Percentiles rank a stretch among this genome's conserved stretches.
These are phyloP conservation scores for Solanum piurae DNA, from an alignment of 257 asterid species.

Conservation along the genomic window DNA sequence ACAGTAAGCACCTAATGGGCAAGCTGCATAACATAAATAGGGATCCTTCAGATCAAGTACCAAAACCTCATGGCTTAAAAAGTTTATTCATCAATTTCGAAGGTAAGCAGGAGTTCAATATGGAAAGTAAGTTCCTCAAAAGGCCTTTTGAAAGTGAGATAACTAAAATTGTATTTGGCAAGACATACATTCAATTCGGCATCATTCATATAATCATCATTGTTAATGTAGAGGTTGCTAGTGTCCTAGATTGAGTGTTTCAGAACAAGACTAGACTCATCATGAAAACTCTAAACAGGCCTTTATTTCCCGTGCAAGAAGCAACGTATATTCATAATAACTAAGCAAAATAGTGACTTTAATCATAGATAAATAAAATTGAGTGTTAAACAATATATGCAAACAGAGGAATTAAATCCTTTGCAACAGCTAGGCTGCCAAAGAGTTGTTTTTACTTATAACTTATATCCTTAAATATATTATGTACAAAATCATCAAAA, in stretches of 20 bases:
- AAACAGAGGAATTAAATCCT: not conserved
- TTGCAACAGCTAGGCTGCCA: not conserved
- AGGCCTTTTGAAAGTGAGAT: not conserved
- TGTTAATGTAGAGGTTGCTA: not conserved
- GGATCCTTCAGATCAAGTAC: constrained; percentile 2
- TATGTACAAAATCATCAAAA: not conserved
- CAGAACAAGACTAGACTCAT: not conserved
- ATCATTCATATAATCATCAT: not conserved
- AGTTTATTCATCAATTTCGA: not conserved
- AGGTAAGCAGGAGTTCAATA: not conserved
- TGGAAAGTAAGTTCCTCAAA: not conserved
- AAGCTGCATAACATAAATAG: constrained; percentile 45
- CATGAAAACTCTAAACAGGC: not conserved
- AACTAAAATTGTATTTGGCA: not conserved
- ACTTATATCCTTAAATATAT: not conserved
- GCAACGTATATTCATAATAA: not conserved
- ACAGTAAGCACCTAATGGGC: constrained; percentile 92
- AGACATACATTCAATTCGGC: not conserved
- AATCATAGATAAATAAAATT: not conserved
- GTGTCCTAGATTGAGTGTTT: not conserved
- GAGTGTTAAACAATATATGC: not conserved
- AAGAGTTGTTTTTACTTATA: not conserved
- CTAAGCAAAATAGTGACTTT: not conserved
- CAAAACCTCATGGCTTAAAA: not conserved
- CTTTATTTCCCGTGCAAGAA: not conserved